Evolutionary conservation across 2,329 filamentous ascomycete genomes (phyloP), one percentile per base, ranked within the genome.

Genomic region (Elsinoe necatrix): DNA sequence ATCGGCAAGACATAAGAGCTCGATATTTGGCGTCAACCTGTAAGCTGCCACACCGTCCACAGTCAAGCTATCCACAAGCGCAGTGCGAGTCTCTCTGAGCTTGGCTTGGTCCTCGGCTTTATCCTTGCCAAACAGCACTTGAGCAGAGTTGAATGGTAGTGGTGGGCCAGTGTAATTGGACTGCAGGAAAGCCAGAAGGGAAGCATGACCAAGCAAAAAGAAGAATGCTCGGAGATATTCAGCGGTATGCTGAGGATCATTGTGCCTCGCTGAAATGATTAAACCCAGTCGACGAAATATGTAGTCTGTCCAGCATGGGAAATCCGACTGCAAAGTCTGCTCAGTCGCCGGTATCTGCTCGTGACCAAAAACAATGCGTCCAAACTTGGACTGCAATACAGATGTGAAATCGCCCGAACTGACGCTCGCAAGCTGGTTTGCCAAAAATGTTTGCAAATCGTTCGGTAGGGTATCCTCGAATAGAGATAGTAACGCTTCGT

Each of bases 21-120:
- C 89, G 12, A 95, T 77, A 61, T 87, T 80, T 0, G 91, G 89
- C 18, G 90, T 90, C 58, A 95, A 79, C 48, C 85, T 82, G 70
- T 97, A 98, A 0, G 87, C 86, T 0, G 87, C 85, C 45, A 95
- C 85, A 9, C 93, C 93, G 68, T 98, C 93, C 0, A 89, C 78
- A 21, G 85, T 82, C 7, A 97, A 77, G 14, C 80, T 81, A 1
- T 73, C 72, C n/a, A 95, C 74, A 54, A 90, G 82, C n/a, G 77
- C 71, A 60, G 77, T 76, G 56, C 80, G 76, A 14, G 84, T 65
- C 0, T 69, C 66, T 42, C 71, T 70, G 0, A 79, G 62, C 3
- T 63, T 60, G 16, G 65, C 57, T 1, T 61, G 42, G 57, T 71
- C 65, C 2, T 61, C 61, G 60, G 72, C 75, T 2, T 77, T 67